Conservation (phyloP, 495 filamentous ascomycete genomes). For the Lasiosphaeria ovina region DNA sequence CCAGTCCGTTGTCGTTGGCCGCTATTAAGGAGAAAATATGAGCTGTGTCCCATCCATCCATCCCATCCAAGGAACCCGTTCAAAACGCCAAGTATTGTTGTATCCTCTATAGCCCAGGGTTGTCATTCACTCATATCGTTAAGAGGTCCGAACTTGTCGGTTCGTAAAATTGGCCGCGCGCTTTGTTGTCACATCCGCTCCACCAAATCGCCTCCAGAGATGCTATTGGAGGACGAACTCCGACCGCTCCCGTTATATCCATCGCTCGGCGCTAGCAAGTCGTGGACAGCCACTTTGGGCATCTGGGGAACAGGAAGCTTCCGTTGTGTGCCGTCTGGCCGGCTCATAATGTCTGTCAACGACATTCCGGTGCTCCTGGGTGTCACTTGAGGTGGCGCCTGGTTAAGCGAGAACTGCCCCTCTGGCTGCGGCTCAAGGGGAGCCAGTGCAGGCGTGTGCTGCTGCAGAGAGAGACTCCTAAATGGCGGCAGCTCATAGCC, state of each 20-base stretch:
- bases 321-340: constrained; percentile 78
- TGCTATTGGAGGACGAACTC: constrained; percentile 48
- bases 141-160: constrained; percentile 4
- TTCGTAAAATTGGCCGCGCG: constrained; percentile 3
- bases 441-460: constrained; percentile 74
- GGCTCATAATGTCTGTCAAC: constrained; percentile 89
- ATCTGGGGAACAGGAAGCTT: constrained; percentile 92
- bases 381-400: constrained; percentile 22
- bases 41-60: background rate
- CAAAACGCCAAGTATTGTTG: constrained; percentile 24
- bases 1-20: background rate
- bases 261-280: constrained; percentile 66
- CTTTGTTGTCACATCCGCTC: constrained; percentile 31
- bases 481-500: constrained; percentile 77
- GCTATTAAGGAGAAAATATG: constrained; percentile 11
- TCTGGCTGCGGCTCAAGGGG: constrained; percentile 83
- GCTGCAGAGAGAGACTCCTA: constrained; percentile 79
- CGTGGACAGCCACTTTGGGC: constrained; percentile 85
- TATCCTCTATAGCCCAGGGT: constrained; percentile 26
- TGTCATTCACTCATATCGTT: constrained; percentile 32
- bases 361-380: constrained; percentile 63
- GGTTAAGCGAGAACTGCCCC: constrained; percentile 41
- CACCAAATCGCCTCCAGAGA: constrained; percentile 44
- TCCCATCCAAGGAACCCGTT: constrained; percentile 18
- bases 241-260: constrained; percentile 56